These are phyloP conservation scores for Taiwanofungus camphoratus DNA, from an alignment of 1,284 basidiomycete genomes.

Conservation along the genomic window DNA sequence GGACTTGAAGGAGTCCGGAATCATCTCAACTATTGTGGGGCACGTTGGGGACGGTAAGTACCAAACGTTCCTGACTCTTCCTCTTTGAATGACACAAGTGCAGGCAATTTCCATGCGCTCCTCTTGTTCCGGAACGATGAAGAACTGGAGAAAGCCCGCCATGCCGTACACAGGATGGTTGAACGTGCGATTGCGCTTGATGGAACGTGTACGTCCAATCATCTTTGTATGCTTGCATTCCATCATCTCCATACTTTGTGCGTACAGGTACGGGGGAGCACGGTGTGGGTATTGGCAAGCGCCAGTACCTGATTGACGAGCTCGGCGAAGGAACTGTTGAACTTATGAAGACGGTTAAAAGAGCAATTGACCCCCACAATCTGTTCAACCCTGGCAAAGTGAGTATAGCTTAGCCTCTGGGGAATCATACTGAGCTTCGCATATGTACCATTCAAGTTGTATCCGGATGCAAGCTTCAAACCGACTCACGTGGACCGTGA, in stretches of 20 bases:
- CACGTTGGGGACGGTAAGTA: constrained; percentile 83
- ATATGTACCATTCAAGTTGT: constrained; percentile 1
- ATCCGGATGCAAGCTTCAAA: constrained; percentile 4
- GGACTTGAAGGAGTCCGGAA: constrained; percentile 56
- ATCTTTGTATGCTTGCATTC: background rate
- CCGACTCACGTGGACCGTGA: background rate
- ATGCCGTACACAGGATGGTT: constrained; percentile 63
- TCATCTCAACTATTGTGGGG: constrained; percentile 66
- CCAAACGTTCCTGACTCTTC: background rate
- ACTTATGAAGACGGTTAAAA: constrained; percentile 82
- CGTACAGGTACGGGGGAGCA: constrained; percentile 75
- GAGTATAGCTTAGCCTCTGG: too few species aligned
- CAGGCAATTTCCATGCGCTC: constrained; percentile 52
- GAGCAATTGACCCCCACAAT: constrained; percentile 67
- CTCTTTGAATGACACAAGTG: background rate
- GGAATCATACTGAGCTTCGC: background rate
- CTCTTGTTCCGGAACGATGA: constrained; percentile 60
- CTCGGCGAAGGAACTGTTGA: constrained; percentile 78
- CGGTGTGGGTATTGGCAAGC: constrained; percentile 86
- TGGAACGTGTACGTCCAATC: constrained; percentile 56
- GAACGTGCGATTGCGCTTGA: constrained; percentile 68
- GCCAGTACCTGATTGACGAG: constrained; percentile 68
- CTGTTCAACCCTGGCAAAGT: constrained; percentile 88
- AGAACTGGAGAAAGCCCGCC: constrained; percentile 45
- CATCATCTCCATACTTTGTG: background rate